These are phyloP conservation scores for Adenanthera pavonina DNA, from an alignment of 306 rosid genomes.

Conservation along the genomic window DNA sequence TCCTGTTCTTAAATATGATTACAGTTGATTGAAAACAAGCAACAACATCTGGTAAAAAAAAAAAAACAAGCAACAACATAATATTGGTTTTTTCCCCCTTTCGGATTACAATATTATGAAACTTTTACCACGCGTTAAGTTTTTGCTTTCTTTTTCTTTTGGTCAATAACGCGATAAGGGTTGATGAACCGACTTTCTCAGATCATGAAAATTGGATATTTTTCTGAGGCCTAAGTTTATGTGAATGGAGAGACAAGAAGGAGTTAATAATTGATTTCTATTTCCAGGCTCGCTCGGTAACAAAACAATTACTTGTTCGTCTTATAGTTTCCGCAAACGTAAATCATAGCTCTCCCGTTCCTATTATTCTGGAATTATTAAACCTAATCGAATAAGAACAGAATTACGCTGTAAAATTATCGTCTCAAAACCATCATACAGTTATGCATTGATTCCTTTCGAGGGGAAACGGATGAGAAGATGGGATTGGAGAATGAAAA, in stretches of 20 bases:
- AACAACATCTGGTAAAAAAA: no score
- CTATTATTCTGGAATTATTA: background rate
- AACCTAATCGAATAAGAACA: background rate
- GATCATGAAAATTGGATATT: background rate
- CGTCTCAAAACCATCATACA: background rate
- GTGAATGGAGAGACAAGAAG: background rate
- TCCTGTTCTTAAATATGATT: background rate
- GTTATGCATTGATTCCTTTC: background rate
- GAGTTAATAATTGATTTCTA: background rate
- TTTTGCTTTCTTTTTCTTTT: no score
- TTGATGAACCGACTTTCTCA: background rate
- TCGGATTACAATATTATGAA: background rate
- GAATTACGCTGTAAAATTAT: background rate
- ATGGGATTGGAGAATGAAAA: conserved; percentile 47
- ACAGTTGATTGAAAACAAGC: no score
- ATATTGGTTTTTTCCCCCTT: no score
- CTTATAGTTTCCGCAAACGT: background rate
- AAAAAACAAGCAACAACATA: background rate
- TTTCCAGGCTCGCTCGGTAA: background rate
- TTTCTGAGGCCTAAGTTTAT: background rate
- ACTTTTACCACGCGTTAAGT: no score
- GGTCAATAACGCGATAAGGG: no score
- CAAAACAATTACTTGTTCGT: background rate
- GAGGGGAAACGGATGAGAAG: conserved; percentile 15
- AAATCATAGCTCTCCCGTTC: background rate